These are phyloP conservation scores for Cyclotella cryptica DNA, from an alignment of 108 stramenopile genomes.

Conservation along the genomic window DNA sequence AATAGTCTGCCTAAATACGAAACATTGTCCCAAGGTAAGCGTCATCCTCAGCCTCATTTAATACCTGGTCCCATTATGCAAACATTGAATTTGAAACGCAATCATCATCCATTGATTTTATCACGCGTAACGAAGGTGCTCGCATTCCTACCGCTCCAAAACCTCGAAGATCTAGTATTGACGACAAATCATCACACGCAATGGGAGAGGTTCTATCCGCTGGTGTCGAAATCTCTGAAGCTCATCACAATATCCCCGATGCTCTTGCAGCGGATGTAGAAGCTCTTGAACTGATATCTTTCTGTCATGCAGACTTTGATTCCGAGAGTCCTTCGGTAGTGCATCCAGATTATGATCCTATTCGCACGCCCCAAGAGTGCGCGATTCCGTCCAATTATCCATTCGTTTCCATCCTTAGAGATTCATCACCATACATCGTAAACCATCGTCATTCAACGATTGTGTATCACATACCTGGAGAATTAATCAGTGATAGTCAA, in stretches of 20 bases:
- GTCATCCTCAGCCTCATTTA: not conserved
- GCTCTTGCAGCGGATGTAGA: slow-evolving; percentile 37
- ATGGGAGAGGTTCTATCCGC: no score
- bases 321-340: slow-evolving; percentile 3
- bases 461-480: slow-evolving; percentile 94
- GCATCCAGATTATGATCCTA: not conserved
- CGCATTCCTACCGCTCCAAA: not conserved
- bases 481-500: slow-evolving; percentile 48
- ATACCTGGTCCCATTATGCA: not conserved
- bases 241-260: slow-evolving; percentile 10
- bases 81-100: no score
- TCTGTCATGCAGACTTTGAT: slow-evolving; percentile 37
- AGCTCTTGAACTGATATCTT: slow-evolving; percentile 43
- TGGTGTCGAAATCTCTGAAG: not conserved
- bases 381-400: slow-evolving; percentile 38
- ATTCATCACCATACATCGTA: slow-evolving; percentile 94
- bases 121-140: not conserved
- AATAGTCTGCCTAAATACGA: slow-evolving; percentile 3
- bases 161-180: no score
- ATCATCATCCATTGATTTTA: no score
- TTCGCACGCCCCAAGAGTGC: slow-evolving; percentile 10
- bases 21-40: not conserved
- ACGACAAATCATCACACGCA: no score
- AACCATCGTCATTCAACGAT: slow-evolving; percentile 90
- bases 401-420: slow-evolving; percentile 91